Conservation (phyloP, 2,329 filamentous ascomycete species). For the Xylariaceae sp. region DNA sequence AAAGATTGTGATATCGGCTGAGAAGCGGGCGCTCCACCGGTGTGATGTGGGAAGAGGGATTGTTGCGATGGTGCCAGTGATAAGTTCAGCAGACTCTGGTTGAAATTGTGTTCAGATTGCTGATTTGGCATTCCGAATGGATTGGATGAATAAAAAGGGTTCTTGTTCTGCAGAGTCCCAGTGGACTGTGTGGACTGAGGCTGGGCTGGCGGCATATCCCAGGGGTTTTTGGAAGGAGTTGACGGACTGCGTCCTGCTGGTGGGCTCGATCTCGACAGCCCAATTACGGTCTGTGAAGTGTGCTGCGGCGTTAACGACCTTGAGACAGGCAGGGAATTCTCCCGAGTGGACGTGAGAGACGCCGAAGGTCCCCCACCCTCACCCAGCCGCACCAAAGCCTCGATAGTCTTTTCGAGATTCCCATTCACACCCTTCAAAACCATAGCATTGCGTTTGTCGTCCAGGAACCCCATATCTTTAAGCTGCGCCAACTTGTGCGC, state of each 20-base stretch:
- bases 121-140: constrained; percentile 64
- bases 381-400: constrained; percentile 80
- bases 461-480: constrained; percentile 88
- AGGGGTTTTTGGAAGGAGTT: constrained; percentile 66
- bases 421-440: constrained; percentile 83
- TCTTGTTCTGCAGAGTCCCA: constrained; percentile 60
- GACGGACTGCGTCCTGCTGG: constrained; percentile 38
- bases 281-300: constrained; percentile 34
- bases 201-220: constrained; percentile 59
- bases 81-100: constrained; percentile 75
- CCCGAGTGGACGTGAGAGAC: constrained; percentile 49
- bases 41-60: constrained; percentile 75
- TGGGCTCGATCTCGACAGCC: constrained; percentile 35
- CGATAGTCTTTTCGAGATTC: constrained; percentile 83
- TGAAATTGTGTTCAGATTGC: constrained; percentile 50
- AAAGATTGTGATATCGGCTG: constrained; percentile 45
- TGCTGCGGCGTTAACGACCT: constrained; percentile 59
- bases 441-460: constrained; percentile 78
- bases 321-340: constrained; percentile 51
- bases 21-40: constrained; percentile 59
- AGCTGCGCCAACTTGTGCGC: constrained; percentile 78
- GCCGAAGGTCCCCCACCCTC: constrained; percentile 60
- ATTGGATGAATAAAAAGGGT: constrained; percentile 65
- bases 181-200: constrained; percentile 69
- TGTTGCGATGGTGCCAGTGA: constrained; percentile 62